Conservation (phyloP, 768 basidiomycete species). For the Hemileccinum impolitum region DNA sequence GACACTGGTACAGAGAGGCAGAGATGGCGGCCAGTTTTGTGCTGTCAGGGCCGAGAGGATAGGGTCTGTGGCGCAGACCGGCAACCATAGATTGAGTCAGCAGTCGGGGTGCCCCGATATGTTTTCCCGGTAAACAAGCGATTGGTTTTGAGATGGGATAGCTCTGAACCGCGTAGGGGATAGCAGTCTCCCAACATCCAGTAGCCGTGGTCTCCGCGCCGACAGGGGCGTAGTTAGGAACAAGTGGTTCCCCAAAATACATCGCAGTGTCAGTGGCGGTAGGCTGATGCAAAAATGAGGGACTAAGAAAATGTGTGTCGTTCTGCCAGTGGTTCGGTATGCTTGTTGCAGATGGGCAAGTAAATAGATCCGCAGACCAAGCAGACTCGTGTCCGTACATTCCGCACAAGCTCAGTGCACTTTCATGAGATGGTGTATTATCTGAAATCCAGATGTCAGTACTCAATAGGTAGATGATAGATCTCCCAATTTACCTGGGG, state of each 20-base stretch:
- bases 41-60: background rate
- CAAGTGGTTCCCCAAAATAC: background rate
- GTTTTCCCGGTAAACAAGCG: background rate
- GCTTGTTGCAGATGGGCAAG: background rate
- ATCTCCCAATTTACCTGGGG: background rate
- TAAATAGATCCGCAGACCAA: background rate
- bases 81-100: background rate
- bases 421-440: background rate
- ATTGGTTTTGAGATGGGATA: background rate
- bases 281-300: background rate
- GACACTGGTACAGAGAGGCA: conserved; percentile 1
- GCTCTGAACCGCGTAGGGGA: no score
- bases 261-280: background rate
- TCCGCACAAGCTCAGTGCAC: conserved; percentile 1
- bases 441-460: conserved; percentile 5
- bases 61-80: conserved; percentile 5
- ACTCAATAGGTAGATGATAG: background rate
- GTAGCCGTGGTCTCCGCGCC: background rate
- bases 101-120: background rate
- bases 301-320: background rate
- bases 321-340: background rate
- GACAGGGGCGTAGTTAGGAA: background rate
- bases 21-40: background rate
- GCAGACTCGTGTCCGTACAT: background rate
- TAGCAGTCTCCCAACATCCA: background rate